Evolutionary conservation across 305 asterid genomes (phyloP), one percentile per base, ranked within the genome.

Genomic region (Fraxinus paxiana): DNA sequence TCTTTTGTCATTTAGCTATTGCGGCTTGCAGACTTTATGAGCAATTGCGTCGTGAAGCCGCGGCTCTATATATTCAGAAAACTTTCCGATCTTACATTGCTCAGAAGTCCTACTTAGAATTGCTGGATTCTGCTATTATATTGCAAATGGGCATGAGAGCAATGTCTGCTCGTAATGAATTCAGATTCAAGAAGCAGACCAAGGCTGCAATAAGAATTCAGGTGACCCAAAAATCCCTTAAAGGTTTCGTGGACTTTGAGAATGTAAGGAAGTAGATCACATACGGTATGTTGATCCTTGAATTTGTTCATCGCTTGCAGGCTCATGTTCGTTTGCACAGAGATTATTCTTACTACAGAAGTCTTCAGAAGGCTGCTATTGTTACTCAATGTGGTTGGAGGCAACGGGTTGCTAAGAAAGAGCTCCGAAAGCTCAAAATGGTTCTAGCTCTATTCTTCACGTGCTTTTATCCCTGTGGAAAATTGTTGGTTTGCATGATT

Each of bases 361-460:
- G 93, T 88, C 95, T 94, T 78, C 92, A 93, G 79, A 96, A 84
- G 90, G 97, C 98, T 86, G 89, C 89, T 69, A 79, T 94, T 84
- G 79, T 89, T 78, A 94, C 98, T 48, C 98, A 96, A 86, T 96
- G 99, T 85, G 94, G 97, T 86, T 96, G 99, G 98, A 94, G 99
- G 87, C 89, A 79, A 73, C 90, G 95, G 37, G 96, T 96, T 17
- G 98, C 98, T 85, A 85, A 94, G 86, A 94, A 79, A 86, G 98
- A 96, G 92, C 99, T 96, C 80, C 94, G 97, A 78, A 81, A 84
- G 78, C 98, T 96, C 77, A 90, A 89, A 90, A 93, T 96, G 99
- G 99, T 96, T 80, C 81, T 84, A 65, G 73, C 78, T 84, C 82
- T 81, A 79, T 75, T 80, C 82, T 77, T 83, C 22, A 77, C 85